Conservation (phyloP, 1,284 basidiomycete species). For the Cryptococcus depauperatus region DNA sequence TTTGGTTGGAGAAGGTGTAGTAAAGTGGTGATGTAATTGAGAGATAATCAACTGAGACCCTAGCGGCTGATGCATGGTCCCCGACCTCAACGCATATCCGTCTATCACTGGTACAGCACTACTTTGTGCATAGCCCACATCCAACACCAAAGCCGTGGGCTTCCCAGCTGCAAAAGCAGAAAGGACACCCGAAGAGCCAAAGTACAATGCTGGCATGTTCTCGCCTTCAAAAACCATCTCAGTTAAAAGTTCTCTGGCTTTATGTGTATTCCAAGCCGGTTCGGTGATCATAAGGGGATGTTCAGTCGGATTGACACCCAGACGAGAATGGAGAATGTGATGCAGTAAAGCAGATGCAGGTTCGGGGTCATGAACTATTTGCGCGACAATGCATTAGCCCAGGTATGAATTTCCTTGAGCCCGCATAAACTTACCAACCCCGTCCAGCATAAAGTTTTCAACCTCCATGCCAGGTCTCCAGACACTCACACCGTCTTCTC, state of each 20-base stretch:
- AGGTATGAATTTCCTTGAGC: too few relatives aligned
- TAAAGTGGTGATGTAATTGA: conserved; percentile 40
- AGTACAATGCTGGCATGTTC: conserved; percentile 89
- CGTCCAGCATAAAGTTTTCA: conserved; percentile 73
- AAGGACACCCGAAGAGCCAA: conserved; percentile 91
- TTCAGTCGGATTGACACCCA: conserved; percentile 61
- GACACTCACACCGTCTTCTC: conserved; percentile 83
- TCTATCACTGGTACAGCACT: conserved; percentile 94
- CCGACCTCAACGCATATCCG: conserved; percentile 94
- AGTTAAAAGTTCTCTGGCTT: conserved; percentile 83
- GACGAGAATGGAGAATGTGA: conserved; percentile 65
- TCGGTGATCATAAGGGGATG: conserved; percentile 93
- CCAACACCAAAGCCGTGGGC: conserved; percentile 89
- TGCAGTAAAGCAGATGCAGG: conserved; percentile 65
- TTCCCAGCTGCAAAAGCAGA: conserved; percentile 97
- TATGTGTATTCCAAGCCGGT: conserved; percentile 87
- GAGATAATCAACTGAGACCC: conserved; percentile 38
- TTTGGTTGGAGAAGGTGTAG: conserved; percentile 21
- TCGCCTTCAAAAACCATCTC: conserved; percentile 98
- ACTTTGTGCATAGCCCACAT: conserved; percentile 79
- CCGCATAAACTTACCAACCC: conserved; percentile 73
- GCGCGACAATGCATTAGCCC: too few relatives aligned
- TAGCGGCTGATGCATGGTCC: conserved; percentile 49
- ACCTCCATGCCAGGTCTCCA: conserved; percentile 87
- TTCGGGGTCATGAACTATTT: conserved; percentile 66